Conservation (phyloP, 345 rosid species). For the Pseudoturritis turrita region DNA sequence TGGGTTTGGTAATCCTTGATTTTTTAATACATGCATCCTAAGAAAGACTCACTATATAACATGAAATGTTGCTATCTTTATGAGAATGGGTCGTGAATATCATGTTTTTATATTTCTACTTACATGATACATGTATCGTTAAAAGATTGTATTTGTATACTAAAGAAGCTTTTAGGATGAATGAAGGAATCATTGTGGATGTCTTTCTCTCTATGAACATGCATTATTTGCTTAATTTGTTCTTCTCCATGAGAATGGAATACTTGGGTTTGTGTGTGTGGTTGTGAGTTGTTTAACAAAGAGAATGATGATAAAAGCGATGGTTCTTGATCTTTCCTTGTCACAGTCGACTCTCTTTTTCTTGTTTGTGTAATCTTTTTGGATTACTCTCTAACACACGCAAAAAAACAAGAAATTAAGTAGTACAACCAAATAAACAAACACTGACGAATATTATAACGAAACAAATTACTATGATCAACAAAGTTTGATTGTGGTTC, state of each 20-base stretch:
- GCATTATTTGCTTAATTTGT: conserved; percentile 14
- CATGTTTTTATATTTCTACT: not conserved
- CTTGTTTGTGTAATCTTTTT: not conserved
- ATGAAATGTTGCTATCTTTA: conserved; percentile 19
- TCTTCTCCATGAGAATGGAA: conserved; percentile 18
- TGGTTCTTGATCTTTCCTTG: conserved; percentile 21
- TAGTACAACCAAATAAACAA: not conserved
- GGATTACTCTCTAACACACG: not conserved
- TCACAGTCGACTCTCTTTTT: conserved; percentile 10
- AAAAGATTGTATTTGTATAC: no score
- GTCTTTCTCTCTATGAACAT: conserved; percentile 11
- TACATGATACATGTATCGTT: conserved; percentile 23
- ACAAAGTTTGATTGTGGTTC: no score
- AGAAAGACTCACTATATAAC: conserved; percentile 6
- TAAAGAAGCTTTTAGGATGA: conserved; percentile 27
- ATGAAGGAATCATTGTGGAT: conserved; percentile 21
- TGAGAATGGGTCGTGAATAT: conserved; percentile 6
- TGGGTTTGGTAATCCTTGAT: conserved; percentile 21
- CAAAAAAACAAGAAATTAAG: not conserved
- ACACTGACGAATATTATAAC: not conserved
- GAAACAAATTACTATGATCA: not conserved
- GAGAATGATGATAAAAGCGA: conserved; percentile 31
- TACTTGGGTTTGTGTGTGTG: conserved; percentile 20
- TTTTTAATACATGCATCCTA: not conserved
- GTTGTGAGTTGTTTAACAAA: conserved; percentile 24